phyloP scores from a whole-genome alignment of 1,284 basidiomycete species.

The Hemileccinum hortonii region DNA sequence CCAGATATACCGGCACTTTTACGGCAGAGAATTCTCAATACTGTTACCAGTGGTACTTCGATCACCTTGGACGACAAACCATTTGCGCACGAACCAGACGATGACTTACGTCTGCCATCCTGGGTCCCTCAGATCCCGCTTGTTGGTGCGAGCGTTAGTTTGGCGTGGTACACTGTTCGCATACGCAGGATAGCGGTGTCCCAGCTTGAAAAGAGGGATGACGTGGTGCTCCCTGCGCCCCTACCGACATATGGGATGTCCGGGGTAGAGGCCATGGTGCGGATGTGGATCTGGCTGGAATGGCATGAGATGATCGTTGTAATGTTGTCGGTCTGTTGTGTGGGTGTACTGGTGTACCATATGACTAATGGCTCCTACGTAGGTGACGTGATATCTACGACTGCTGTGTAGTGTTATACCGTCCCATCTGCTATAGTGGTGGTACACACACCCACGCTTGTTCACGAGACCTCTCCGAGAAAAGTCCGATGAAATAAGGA shows the following conservation, averaged over 20 bases:
- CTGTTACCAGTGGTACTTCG: constrained; percentile 7
- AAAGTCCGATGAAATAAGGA: constrained; percentile 2
- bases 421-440: background rate
- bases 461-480: constrained; percentile 2
- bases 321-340: constrained; percentile 1
- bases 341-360: constrained; percentile 3
- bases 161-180: constrained; percentile 61
- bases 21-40: constrained; percentile 14
- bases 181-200: constrained; percentile 49
- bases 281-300: constrained; percentile 48
- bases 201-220: constrained; percentile 4
- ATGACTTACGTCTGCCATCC: constrained; percentile 23
- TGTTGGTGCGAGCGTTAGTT: constrained; percentile 52
- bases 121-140: constrained; percentile 47
- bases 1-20: constrained; percentile 60
- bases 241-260: constrained; percentile 35
- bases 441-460: background rate
- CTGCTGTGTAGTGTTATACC: background rate
- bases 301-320: constrained; percentile 6
- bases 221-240: constrained; percentile 1
- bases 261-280: constrained; percentile 36
- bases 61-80: constrained; percentile 26
- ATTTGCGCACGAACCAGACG: constrained; percentile 43
- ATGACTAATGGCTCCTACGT: background rate
- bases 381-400: background rate